Base-by-base conservation (phyloP, 805 yeast species). In the Nakazawaea sp. region DNA sequence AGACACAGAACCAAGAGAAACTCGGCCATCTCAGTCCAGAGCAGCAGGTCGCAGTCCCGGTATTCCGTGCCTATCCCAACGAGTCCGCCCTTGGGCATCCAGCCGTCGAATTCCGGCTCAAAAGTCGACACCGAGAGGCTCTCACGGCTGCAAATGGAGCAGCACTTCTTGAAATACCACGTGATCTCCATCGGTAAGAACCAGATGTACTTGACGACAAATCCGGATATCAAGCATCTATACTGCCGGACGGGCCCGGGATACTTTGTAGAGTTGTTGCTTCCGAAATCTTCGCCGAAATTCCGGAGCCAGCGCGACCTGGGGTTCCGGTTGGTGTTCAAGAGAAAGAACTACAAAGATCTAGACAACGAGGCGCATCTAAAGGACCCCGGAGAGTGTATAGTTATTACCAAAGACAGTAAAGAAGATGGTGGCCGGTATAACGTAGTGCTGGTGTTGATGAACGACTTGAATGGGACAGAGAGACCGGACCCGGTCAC, bases 181-280 rank as follows among this genome's bases (percentile, higher is more conserved):
- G 59, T 79, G 4, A 50, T 75, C 18, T 67, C 64, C 37, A 58
- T 75, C 35, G 76, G 78, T 9, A 66, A 63, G 27, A 32, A 41
- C 24, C 78, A 72, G 45, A 56, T 77, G 32, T 79, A 78, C 49
- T 49, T 81, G 32, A 70, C 87, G 1, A 81, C 89, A 0, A 81
- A 77, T 46, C 88, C 88, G 0, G 78, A 75, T 17, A 55, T 63
- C 15, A 67, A 71, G 43, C 87, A 81, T 50, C 53, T 72, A 26
- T 70, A 68, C 44, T 71, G 81, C 37, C 59, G 82, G 23, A 64
- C 66, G 45, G 84, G 76, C 0, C 87, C 87, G 0, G 77, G 84
- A 3, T 77, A 72, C 47, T 73, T 68, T 45, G 72, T 79, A 12
- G 26, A 40, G 7, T 15, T 40, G 17, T 16, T 35, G 10, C 16